Conservation (phyloP, 2,329 filamentous ascomycete species). For the Apiospora phragmitis region DNA sequence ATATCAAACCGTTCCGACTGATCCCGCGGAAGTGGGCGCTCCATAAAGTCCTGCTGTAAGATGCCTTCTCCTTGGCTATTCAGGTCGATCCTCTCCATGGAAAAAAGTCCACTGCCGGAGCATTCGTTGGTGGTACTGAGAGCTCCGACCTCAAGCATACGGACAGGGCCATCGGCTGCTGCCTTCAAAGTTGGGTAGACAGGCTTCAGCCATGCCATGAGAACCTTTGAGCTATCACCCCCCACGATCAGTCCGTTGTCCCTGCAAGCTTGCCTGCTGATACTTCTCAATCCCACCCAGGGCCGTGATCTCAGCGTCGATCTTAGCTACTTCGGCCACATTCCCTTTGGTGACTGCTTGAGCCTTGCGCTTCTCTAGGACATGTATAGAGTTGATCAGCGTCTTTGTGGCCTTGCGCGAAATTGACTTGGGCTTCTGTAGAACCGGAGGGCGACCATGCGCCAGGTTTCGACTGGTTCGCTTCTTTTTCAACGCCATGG, state of each 20-base stretch:
- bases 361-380: conserved; percentile 61
- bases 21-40: conserved; percentile 68
- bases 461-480: conserved; percentile 46
- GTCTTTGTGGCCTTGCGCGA: conserved; percentile 64
- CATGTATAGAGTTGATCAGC: conserved; percentile 67
- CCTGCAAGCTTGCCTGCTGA: conserved; percentile 68
- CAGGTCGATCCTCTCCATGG: conserved; percentile 83
- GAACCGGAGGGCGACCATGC: conserved; percentile 57
- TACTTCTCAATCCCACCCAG: conserved; percentile 64
- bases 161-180: conserved; percentile 38
- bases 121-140: conserved; percentile 84
- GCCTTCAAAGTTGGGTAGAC: conserved; percentile 26
- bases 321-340: conserved; percentile 41
- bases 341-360: conserved; percentile 59
- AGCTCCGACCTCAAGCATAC: conserved; percentile 86
- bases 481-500: conserved; percentile 50
- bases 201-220: conserved; percentile 62
- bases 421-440: conserved; percentile 55
- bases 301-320: conserved; percentile 55
- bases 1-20: conserved; percentile 75
- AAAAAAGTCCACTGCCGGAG: conserved; percentile 68
- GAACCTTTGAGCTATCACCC: conserved; percentile 66
- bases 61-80: conserved; percentile 84
- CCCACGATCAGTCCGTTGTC: conserved; percentile 64
- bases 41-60: conserved; percentile 90